These are phyloP conservation scores for Pythium dissimile DNA, from an alignment of 352 stramenopile genomes.

Conservation along the genomic window DNA sequence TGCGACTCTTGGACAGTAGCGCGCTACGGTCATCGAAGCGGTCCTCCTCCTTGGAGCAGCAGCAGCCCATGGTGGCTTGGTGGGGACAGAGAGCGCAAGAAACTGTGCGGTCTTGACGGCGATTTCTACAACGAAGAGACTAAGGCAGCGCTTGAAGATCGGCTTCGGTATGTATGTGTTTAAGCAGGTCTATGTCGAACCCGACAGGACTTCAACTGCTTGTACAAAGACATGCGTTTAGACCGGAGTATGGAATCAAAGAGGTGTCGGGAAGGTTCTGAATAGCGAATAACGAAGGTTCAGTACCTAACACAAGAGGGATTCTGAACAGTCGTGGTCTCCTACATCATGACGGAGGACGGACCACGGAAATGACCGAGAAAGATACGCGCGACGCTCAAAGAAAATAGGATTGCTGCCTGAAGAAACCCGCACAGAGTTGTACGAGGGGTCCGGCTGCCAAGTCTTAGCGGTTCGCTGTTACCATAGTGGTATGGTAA, in stretches of 20 bases:
- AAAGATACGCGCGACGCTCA: too few relatives aligned
- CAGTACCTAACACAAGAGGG: too few relatives aligned
- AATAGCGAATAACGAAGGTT: not conserved
- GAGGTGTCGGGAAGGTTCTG: conserved; percentile 1
- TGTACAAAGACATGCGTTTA: not conserved
- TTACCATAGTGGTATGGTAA: too few relatives aligned
- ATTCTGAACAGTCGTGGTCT: too few relatives aligned
- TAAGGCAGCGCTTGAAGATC: conserved; percentile 13
- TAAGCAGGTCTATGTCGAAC: not conserved
- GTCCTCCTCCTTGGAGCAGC: conserved; percentile 63
- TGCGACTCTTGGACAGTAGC: conserved; percentile 45
- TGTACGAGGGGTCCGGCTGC: too few relatives aligned
- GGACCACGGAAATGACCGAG: too few relatives aligned
- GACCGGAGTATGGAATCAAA: not conserved
- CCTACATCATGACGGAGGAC: too few relatives aligned
- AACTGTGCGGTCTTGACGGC: not conserved
- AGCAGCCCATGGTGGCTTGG: conserved; percentile 51
- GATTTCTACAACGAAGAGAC: not conserved
- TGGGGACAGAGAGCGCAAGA: not conserved
- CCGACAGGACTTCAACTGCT: not conserved
- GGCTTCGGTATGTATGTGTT: not conserved
- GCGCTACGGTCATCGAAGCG: conserved; percentile 48
- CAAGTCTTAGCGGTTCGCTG: too few relatives aligned
- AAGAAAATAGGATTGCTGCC: too few relatives aligned
- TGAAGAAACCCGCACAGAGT: too few relatives aligned